Evolutionary conservation across 805 yeast genomes (phyloP), one percentile per base, ranked within the genome.

Genomic region (Candida cerambycidarum): DNA sequence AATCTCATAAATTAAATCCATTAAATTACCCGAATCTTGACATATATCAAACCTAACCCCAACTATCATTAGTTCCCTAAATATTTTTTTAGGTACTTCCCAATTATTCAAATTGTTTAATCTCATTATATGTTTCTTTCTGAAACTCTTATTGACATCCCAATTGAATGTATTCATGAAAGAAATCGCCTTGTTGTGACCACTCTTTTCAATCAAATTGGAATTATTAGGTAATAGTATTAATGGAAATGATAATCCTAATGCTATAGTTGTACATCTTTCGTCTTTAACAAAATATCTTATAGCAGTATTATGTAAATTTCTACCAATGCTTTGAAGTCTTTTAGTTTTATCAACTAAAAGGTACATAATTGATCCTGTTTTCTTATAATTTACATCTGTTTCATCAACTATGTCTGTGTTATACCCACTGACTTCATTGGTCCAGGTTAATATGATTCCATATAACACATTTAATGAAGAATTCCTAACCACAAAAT

Each of bases 31-130:
- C 10, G 70, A 57, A 43, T 73, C 67, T 45, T 60, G 64, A 51
- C 80, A 73, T n/a, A 79, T 66, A 51, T 78, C 82, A 57, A 80
- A 79, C 47, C 78, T 61, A 11, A 79, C 74, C 2, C 83, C 82
- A 30, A 78, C 77, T 43, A 78, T 75, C 63, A 75, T 77, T 47
- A 80, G 64, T 47, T 76, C 81, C 39, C 75, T 61, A 32, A 78
- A 75, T 5, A 79, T 69, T 49, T 76, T 76, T 44, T 74, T 69
- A 2, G 82, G 75, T 4, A 80, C 79, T 46, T 58, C 65, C 84
- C 84, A 79, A 23, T 61, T 56, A 4, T 58, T 56, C 19, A 78
- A 52, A 39, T 73, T 55, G 13, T 69, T 55, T 40, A 80, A 54
- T 12, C 67, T 51, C 72, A 79, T 63, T 3, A 75, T 56, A 42